Base-by-base conservation (phyloP, 2,329 filamentous ascomycete species). In the Botrytis elliptica region DNA sequence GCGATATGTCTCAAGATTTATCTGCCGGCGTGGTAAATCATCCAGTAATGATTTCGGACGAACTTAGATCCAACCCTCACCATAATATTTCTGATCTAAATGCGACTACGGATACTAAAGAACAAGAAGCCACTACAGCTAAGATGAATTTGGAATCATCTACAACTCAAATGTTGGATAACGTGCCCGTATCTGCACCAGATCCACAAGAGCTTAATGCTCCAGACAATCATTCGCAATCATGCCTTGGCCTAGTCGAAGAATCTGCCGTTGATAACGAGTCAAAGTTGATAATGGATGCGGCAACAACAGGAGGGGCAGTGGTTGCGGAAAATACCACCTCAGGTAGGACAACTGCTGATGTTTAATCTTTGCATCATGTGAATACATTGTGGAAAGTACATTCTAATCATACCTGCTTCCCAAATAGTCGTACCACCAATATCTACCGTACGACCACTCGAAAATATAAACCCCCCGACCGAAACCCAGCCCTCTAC, bases 1-100 rank as follows among this genome's bases (percentile, higher is more conserved):
- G 76, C 73, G 74, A 75, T 52, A 79, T 79, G 78, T 76, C 77
- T 76, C 75, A 62, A 63, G 49, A 68, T n/a, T 44, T 36, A 22
- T 73, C 75, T 73, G 75, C 75, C 71, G 75, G 74, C 74, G 62
- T 62, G 70, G 76, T 70, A 76, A 76, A 76, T 57, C 67, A 71
- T 57, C 69, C 57, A 63, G 71, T 73, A 42, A 42, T 46, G 44
- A 49, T 67, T 65, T 65, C 63, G 40, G 63, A 68, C 44, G 74
- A 55, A 46, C 68, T 75, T 75, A 75, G 75, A 73, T 72, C 76
- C 65, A n/a, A 60, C 66, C 36, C 57, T 42, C 72, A n/a, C 49
- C 49, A 70, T 63, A 25, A 55, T 40, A 38, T 42, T 42, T n/a
- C 40, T 69, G 33, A 33, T 33, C 49, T 46, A 69, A 25, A 42